A percentile compares a stretch with the other conserved stretches of the same genome.
phyloP scores from a whole-genome alignment of 1,284 basidiomycete genomes.

The Rhodotorula sp. region DNA sequence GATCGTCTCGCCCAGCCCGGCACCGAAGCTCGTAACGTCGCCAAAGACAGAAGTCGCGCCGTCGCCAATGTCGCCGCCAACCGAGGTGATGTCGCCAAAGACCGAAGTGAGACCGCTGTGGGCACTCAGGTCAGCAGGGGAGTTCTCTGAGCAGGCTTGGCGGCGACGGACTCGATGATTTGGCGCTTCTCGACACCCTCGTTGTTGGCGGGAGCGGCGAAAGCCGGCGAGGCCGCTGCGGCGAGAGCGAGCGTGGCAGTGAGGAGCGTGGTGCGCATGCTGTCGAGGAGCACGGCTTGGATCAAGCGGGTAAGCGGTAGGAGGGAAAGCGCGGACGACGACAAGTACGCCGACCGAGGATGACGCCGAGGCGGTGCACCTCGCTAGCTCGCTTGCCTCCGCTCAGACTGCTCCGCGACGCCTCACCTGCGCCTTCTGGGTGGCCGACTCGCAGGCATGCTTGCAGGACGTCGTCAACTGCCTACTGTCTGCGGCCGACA shows the following conservation, averaged over 20 bases:
- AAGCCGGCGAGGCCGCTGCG: background rate
- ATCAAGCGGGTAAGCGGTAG: background rate
- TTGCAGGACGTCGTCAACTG: no score
- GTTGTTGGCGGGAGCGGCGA: constrained; percentile 8
- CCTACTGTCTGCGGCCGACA: no score
- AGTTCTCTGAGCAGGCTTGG: background rate
- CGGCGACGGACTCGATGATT: constrained; percentile 20
- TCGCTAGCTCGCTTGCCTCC: no score
- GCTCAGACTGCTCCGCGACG: no score
- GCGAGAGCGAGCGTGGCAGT: constrained; percentile 16
- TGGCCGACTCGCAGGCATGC: no score
- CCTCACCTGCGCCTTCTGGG: no score
- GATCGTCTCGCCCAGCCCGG: constrained; percentile 11
- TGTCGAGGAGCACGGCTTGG: background rate
- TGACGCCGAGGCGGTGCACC: no score
- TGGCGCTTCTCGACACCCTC: constrained; percentile 22
- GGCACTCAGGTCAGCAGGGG: background rate
- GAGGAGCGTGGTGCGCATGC: constrained; percentile 10
- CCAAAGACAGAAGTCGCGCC: constrained; percentile 14
- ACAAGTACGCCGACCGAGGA: no score
- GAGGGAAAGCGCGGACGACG: background rate
- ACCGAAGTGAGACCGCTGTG: constrained; percentile 10
- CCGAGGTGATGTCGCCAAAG: constrained; percentile 15
- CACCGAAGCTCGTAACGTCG: constrained; percentile 7
- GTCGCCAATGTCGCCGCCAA: background rate